Evolutionary conservation across 345 rosid species (phyloP).

Genomic region (Cardamine resedifolia): DNA sequence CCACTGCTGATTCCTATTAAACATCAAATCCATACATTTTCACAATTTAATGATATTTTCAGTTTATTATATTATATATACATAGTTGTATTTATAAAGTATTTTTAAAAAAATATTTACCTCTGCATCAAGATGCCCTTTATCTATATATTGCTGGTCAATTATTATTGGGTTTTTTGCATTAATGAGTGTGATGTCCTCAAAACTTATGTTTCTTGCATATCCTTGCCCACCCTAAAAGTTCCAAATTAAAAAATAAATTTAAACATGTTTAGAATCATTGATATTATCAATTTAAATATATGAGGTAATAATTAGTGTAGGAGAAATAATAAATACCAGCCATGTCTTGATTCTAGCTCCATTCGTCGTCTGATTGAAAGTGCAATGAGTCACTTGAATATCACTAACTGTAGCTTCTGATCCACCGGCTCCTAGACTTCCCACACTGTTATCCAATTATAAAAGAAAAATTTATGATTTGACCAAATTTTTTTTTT

Average conservation of each 20-base stretch:
- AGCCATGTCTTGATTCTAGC: constrained; percentile 37
- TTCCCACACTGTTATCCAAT: constrained; percentile 30
- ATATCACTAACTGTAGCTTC: constrained; percentile 23
- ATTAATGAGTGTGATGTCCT: constrained; percentile 25
- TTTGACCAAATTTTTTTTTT: no score
- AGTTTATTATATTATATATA: background rate
- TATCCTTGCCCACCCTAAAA: constrained; percentile 34
- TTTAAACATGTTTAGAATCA: background rate
- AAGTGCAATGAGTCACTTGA: constrained; percentile 25
- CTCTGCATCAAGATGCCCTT: background rate
- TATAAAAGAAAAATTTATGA: background rate
- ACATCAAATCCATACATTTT: background rate
- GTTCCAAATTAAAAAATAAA: background rate
- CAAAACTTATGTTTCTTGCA: constrained; percentile 27
- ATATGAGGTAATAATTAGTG: background rate
- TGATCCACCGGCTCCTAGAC: constrained; percentile 17
- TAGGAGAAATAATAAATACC: background rate
- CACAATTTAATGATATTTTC: background rate
- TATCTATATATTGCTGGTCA: constrained; percentile 25
- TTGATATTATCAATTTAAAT: background rate
- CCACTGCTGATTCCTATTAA: constrained; percentile 26
- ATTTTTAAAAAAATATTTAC: background rate
- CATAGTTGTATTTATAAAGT: background rate
- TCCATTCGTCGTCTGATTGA: constrained; percentile 27
- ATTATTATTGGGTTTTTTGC: constrained; percentile 34